Base-by-base conservation (phyloP, 805 yeast species). In the Metschnikowia borealis region DNA sequence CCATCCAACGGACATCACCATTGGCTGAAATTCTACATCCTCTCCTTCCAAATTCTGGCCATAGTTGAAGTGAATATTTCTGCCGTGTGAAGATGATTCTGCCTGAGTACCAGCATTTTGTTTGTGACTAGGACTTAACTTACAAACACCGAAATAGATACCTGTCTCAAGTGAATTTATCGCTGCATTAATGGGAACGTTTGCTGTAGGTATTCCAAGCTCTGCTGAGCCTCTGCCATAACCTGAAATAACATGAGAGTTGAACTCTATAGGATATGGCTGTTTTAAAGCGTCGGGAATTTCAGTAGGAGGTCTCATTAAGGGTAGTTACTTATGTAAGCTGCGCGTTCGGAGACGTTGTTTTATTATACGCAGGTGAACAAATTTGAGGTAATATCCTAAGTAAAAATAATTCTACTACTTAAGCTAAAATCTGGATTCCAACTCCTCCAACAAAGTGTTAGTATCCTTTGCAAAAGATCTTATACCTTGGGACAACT, bases 401-500 rank as follows among this genome's bases (percentile, higher is more conserved):
- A 20, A 13, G 15, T 42, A 11, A 11, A 32, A 6, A 11, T 20
- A 5, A n/a, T 21, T 14, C 13, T 38, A 17, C n/a, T 41, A 6
- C 20, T 15, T 34, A 35, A 42, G 17, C 60, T 74, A 64, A 57
- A 83, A 73, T 68, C 77, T 83, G 62, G 78, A 70, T 69, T 82
- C 83, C 70, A 87, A 80, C 66, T 83, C 76, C 53, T 78, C 71
- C 70, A 83, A 74, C 69, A 94, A 81, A 50, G 96, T 85, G 62
- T 76, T 83, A 64, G 95, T 85, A 72, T 94, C 99, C 71, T 87
- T 92, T 63, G 97, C 88, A 75, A 94, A 94, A 72, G 84, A 83
- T 81, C 98, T 87, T 78, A 94, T 94, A 82, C 99, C 99, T 70
- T 94, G 96, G 62, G 96, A 75, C 69, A 94, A 83, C 80, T 94